These are phyloP conservation scores for Cryptosporidium sp. DNA, from an alignment of 169 alveolate genomes.

Conservation along the genomic window DNA sequence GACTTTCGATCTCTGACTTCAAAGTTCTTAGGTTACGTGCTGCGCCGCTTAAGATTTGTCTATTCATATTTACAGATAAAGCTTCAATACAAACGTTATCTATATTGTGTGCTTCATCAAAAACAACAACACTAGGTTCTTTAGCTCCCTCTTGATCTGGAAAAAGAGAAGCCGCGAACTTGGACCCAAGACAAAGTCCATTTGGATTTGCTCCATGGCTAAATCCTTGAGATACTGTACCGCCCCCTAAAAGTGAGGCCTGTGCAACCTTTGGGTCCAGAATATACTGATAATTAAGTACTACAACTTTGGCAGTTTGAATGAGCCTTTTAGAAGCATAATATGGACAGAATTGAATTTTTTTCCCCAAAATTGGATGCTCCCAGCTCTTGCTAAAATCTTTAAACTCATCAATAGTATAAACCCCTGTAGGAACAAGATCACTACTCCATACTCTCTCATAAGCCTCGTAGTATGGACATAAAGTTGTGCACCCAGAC, in stretches of 20 bases:
- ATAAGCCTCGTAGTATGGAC: slow-evolving; percentile 86
- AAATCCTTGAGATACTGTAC: slow-evolving; percentile 64
- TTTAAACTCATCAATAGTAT: slow-evolving; percentile 94
- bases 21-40: slow-evolving; percentile 84
- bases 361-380: slow-evolving; percentile 79
- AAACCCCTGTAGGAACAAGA: slow-evolving; percentile 89
- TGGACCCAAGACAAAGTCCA: slow-evolving; percentile 26
- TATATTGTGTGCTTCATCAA: slow-evolving; percentile 98
- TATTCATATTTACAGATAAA: slow-evolving; percentile 91
- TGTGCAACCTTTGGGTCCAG: slow-evolving; percentile 95
- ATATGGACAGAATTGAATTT: slow-evolving; percentile 92
- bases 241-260: slow-evolving; percentile 76
- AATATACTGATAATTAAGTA: slow-evolving; percentile 94
- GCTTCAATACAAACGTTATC: slow-evolving; percentile 98
- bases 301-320: slow-evolving; percentile 93
- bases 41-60: slow-evolving; percentile 88
- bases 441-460: slow-evolving; percentile 83
- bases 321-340: slow-evolving; percentile 93
- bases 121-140: slow-evolving; percentile 92
- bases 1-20: slow-evolving; percentile 81
- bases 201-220: slow-evolving; percentile 75
- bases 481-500: slow-evolving; percentile 67
- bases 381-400: slow-evolving; percentile 84
- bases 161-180: slow-evolving; percentile 41
- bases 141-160: slow-evolving; percentile 78